Evolutionary conservation across 805 yeast species (phyloP), one percentile per base, ranked within the genome.

Genomic region (Sugiyamaella chiloensis): DNA sequence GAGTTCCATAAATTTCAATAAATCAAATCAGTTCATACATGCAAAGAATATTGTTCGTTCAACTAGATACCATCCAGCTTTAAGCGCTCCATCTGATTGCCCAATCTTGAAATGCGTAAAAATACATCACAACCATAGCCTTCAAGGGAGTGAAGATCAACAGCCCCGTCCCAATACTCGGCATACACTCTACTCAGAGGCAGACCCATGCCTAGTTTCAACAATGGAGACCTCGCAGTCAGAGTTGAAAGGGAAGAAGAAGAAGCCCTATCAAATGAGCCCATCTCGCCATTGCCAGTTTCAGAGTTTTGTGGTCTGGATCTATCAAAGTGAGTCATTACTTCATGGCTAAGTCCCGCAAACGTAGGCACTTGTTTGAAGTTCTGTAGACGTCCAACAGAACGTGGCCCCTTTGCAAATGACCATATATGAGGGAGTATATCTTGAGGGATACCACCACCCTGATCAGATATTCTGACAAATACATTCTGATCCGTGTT

Each of bases 141-240:
- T 51, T 88, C 91, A 44, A 91, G 69, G 0, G 95, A 83, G 56
- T 83, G 83, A 75, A 91, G 78, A 50, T 81, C 83, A 43, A 91
- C 66, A 44, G 84, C 86, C 5, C 98, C 98, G 57, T 90, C 93
- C 98, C 98, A 91, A 65, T 91, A 91, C 58, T 91, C 97, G 0
- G 96, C 87, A 61, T 91, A 91, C 0, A 90, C 87, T 56, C 87
- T 83, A 59, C 96, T 85, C 85, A 91, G 81, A 0, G 98, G 96
- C 51, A 91, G 70, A 0, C 97, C 96, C 50, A 91, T 75, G 0
- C 97, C 97, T 24, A 91, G 67, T 44, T 85, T 85, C 57, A 76
- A 77, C 50, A 85, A 77, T 23, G 85, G 81, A 1, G 93, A 85
- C 52, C 97, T 76, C 26, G 82, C 74, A 35, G 85, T 77, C 58